phyloP scores from a whole-genome alignment of 1,139 yeast genomes.

The Candida albicans region DNA sequence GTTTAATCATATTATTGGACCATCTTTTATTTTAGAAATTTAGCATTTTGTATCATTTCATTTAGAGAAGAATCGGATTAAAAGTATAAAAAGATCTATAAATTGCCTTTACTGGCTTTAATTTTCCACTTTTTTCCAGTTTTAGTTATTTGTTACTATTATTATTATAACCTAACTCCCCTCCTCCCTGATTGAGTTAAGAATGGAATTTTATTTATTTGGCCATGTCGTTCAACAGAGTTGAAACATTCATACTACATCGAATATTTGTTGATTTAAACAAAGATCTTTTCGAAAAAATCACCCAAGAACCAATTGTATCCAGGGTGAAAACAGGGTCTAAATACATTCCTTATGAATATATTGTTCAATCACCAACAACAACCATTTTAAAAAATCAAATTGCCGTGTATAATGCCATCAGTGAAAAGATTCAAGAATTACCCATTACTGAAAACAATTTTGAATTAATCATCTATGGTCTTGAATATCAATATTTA shows the following conservation, averaged over 20 bases:
- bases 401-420: neutral
- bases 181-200: neutral
- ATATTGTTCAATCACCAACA: neutral
- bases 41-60: too few species aligned
- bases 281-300: constrained; percentile 3
- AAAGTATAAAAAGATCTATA: too few species aligned
- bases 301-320: neutral
- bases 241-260: constrained; percentile 7
- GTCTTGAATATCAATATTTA: constrained; percentile 8
- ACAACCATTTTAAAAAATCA: constrained; percentile 1
- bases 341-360: constrained; percentile 1
- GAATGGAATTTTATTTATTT: neutral
- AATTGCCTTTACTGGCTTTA: too few species aligned
- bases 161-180: too few species aligned
- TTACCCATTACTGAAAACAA: constrained; percentile 6
- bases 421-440: neutral
- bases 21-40: too few species aligned
- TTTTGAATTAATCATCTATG: constrained; percentile 4
- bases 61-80: too few species aligned
- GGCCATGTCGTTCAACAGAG: constrained; percentile 2
- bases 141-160: neutral
- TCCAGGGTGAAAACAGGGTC: neutral
- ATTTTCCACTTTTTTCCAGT: neutral
- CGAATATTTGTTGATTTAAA: constrained; percentile 12
- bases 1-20: too few species aligned